A percentile compares a stretch with the other conserved stretches of the same genome.
phyloP scores from a whole-genome alignment of 176 grass and related monocot species.

The Hsuehochloa calcarea region DNA sequence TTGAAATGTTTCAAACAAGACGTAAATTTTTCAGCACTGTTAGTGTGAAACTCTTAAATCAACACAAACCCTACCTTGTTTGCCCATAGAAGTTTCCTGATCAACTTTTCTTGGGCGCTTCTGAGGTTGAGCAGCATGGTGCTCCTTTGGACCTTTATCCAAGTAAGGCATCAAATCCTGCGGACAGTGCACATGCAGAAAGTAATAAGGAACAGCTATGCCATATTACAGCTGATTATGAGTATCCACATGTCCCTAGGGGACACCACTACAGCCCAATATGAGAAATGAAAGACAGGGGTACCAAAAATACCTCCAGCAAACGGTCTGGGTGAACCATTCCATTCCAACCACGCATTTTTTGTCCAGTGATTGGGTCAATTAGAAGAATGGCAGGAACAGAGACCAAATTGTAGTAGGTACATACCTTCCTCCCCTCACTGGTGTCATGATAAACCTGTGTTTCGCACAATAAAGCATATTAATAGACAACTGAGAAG shows the following conservation, averaged over 20 bases:
- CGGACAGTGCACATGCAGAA: conserved; percentile 14
- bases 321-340: conserved; percentile 93
- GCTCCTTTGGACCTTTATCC: conserved; percentile 92
- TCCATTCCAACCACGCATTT: conserved; percentile 82
- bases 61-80: conserved; percentile 42
- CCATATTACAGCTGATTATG: conserved; percentile 1
- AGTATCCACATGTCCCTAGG: not conserved
- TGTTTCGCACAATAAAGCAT: conserved; percentile 10
- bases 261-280: not conserved
- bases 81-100: conserved; percentile 42
- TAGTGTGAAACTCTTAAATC: not conserved
- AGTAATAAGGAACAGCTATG: not conserved
- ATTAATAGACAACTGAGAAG: conserved; percentile 5
- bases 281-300: not conserved
- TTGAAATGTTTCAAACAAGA: not conserved
- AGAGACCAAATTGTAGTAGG: conserved; percentile 77
- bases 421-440: conserved; percentile 94
- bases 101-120: conserved; percentile 88
- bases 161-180: conserved; percentile 94
- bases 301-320: conserved; percentile 62
- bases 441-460: conserved; percentile 79
- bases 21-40: not conserved
- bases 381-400: conserved; percentile 83
- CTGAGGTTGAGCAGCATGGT: conserved; percentile 75
- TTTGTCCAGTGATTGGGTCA: conserved; percentile 93